A percentile compares a stretch with the other conserved stretches of the same genome.
Conservation (phyloP, 768 basidiomycete genomes). For the Sporobolomyces pararoseus region DNA sequence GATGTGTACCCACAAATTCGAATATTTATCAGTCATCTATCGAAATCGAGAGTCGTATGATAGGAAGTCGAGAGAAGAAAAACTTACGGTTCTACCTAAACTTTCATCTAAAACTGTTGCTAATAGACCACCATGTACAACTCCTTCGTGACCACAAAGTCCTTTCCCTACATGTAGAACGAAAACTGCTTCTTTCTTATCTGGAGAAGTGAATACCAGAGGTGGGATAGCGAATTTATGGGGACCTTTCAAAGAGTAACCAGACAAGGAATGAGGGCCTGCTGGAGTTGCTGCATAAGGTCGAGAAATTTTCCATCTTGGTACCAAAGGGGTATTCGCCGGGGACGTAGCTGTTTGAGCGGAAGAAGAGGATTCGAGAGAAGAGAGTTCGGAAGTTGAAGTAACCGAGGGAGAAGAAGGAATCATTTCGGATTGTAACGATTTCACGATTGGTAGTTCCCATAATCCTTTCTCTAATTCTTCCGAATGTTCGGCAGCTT, state of each 20-base stretch:
- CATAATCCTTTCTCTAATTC: slow-evolving; percentile 68
- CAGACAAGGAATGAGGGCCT: slow-evolving; percentile 75
- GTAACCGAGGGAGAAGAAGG: background rate
- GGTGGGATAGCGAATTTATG: slow-evolving; percentile 78
- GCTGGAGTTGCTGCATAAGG: slow-evolving; percentile 63
- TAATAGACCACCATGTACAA: slow-evolving; percentile 86
- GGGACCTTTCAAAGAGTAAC: slow-evolving; percentile 79
- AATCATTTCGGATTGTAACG: slow-evolving; percentile 54
- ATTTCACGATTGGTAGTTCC: slow-evolving; percentile 59
- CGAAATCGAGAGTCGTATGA: background rate
- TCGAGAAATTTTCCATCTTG: slow-evolving; percentile 67
- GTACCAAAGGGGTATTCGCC: slow-evolving; percentile 1
- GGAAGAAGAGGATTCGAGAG: slow-evolving; percentile 52
- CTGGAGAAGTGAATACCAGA: slow-evolving; percentile 65
- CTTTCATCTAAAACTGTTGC: slow-evolving; percentile 86
- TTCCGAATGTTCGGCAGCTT: slow-evolving; percentile 59
- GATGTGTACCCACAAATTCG: background rate
- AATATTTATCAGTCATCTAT: no score
- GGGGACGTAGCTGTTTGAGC: background rate
- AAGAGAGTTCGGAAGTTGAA: slow-evolving; percentile 13
- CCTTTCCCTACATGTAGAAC: slow-evolving; percentile 79
- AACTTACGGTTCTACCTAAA: slow-evolving; percentile 67
- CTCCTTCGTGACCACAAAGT: slow-evolving; percentile 70
- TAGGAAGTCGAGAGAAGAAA: background rate
- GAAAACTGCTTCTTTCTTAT: slow-evolving; percentile 68